A percentile compares a stretch with the other conserved stretches of the same genome.
Evolutionary conservation across 176 grass and related monocot species (phyloP).

Genomic region (Dendrocalamus sinicus): DNA sequence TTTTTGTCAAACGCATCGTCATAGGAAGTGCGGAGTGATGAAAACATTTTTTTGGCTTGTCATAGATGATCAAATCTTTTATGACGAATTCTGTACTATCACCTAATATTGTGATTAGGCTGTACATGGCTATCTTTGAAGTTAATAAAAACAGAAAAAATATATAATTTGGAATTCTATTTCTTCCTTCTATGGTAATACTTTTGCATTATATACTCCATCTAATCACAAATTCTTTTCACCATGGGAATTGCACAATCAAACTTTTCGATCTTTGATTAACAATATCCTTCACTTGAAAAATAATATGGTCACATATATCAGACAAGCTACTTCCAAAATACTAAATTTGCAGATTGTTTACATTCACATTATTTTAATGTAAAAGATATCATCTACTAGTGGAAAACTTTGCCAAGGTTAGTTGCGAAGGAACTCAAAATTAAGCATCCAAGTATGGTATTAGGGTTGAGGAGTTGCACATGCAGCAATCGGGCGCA

Average conservation of each 20-base stretch:
- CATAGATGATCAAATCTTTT: no score
- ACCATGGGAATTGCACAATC: no score
- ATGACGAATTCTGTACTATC: no score
- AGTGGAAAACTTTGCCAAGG: conserved; percentile 2
- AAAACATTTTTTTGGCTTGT: no score
- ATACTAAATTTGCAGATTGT: neutral
- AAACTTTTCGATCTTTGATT: neutral
- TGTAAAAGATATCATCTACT: neutral
- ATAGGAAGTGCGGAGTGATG: no score
- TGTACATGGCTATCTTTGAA: neutral
- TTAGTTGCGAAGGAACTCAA: neutral
- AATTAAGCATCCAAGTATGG: conserved; percentile 16
- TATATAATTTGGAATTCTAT: neutral
- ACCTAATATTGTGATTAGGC: neutral
- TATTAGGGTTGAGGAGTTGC: neutral
- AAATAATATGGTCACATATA: neutral
- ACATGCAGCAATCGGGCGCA: conserved; percentile 12
- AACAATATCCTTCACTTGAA: neutral
- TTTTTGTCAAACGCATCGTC: no score
- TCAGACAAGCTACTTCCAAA: neutral
- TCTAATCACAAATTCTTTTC: neutral
- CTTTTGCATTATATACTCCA: neutral
- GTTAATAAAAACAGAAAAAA: neutral
- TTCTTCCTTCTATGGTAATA: neutral
- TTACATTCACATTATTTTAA: neutral